Percentiles rank a stretch among this genome's conserved stretches.
These are phyloP conservation scores for Aureobasidium zeae DNA, from an alignment of 2,329 filamentous ascomycete genomes.

Conservation along the genomic window DNA sequence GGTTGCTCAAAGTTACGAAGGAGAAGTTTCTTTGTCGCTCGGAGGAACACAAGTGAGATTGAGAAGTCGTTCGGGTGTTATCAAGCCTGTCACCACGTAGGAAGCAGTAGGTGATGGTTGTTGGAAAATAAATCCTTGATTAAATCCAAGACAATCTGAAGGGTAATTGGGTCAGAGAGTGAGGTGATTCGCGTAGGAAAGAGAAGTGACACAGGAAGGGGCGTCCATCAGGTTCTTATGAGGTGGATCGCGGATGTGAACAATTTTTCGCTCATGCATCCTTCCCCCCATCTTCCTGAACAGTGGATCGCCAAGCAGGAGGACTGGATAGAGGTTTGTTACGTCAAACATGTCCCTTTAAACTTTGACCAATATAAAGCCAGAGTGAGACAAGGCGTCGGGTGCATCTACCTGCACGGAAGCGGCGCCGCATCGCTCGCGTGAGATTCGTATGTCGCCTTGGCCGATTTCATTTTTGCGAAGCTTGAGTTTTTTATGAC, in stretches of 20 bases:
- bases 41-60: background rate
- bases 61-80: slow-evolving; percentile 4
- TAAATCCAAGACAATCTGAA: slow-evolving; percentile 7
- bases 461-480: too few relatives aligned
- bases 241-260: background rate
- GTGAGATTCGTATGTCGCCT: too few relatives aligned
- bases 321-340: background rate
- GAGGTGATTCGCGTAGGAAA: background rate
- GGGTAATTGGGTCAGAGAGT: slow-evolving; percentile 2
- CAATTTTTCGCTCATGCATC: slow-evolving; percentile 5
- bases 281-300: background rate
- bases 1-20: background rate
- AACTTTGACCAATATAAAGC: slow-evolving; percentile 4
- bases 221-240: slow-evolving; percentile 2
- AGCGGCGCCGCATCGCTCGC: slow-evolving; percentile 5
- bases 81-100: slow-evolving; percentile 8
- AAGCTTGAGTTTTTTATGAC: too few relatives aligned
- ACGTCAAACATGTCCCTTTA: too few relatives aligned
- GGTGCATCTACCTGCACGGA: slow-evolving; percentile 2
- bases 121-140: slow-evolving; percentile 1
- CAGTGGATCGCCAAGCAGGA: slow-evolving; percentile 9
- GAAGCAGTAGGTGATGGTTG: slow-evolving; percentile 6
- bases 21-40: slow-evolving; percentile 3
- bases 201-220: background rate
- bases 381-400: background rate